Percentiles rank a stretch among this genome's conserved stretches.
Conservation (phyloP, 345 rosid genomes). For the Luvunga scandens region DNA sequence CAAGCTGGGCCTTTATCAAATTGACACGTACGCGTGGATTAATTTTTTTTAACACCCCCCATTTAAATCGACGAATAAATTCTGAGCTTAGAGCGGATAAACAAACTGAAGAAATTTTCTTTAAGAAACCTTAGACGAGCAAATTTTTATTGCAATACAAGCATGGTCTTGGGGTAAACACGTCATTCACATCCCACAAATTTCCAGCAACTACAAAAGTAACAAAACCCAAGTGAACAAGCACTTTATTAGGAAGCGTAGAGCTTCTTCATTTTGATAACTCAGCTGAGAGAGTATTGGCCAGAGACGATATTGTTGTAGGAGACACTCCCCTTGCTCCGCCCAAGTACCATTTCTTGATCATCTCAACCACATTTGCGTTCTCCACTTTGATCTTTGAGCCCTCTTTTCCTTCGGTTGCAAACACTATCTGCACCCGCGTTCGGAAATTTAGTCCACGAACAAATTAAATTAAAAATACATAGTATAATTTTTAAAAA, state of each 20-base stretch:
- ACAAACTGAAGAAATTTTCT: background rate
- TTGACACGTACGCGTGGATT: too few species aligned
- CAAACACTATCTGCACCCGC: conserved; percentile 47
- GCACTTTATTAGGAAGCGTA: background rate
- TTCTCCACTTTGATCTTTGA: conserved; percentile 61
- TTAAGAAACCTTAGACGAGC: background rate
- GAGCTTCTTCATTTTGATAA: conserved; percentile 35
- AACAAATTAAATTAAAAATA: too few species aligned
- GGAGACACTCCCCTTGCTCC: conserved; percentile 75
- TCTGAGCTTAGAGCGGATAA: background rate
- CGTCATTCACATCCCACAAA: background rate
- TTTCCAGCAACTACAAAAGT: background rate
- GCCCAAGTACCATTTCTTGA: conserved; percentile 87
- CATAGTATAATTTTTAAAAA: too few species aligned
- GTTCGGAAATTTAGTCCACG: background rate
- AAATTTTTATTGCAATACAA: background rate
- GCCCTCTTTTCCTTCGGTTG: conserved; percentile 65
- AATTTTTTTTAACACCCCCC: too few species aligned
- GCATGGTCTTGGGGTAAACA: background rate
- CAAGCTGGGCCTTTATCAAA: too few species aligned
- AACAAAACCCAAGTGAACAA: background rate
- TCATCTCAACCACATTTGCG: conserved; percentile 71
- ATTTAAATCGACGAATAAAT: too few species aligned
- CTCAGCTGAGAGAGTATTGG: conserved; percentile 45
- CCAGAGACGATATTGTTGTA: conserved; percentile 60